Percentiles rank a stretch among this genome's conserved stretches.
Conservation (phyloP, 1,284 basidiomycete genomes). For the Puccinia coronata region DNA sequence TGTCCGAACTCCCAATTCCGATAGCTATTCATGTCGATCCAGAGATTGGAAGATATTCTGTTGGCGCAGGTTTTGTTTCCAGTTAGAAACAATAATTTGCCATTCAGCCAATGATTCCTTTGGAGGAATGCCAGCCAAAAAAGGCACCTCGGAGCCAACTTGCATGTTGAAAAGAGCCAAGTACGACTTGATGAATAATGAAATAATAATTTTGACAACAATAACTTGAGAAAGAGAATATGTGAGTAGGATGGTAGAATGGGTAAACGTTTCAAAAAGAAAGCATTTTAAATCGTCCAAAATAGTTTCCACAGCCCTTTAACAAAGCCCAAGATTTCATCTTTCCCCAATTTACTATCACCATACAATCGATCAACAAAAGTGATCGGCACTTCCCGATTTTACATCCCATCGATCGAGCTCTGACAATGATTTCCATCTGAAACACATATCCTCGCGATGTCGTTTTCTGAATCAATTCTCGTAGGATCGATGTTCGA, state of each 20-base stretch:
- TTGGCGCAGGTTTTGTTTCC: too few relatives aligned
- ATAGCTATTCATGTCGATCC: too few relatives aligned
- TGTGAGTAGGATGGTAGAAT: background rate
- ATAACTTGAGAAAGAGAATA: background rate
- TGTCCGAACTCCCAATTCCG: too few relatives aligned
- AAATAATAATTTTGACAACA: background rate
- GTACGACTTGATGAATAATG: too few relatives aligned
- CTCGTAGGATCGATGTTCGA: constrained; percentile 71
- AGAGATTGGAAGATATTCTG: too few relatives aligned
- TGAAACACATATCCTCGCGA: constrained; percentile 92
- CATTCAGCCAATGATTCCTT: too few relatives aligned
- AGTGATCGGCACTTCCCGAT: constrained; percentile 86
- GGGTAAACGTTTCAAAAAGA: background rate
- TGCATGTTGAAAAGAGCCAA: too few relatives aligned
- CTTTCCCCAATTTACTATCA: constrained; percentile 83
- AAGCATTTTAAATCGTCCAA: constrained; percentile 56
- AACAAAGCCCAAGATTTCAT: constrained; percentile 83
- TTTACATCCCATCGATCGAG: constrained; percentile 74
- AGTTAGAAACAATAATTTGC: too few relatives aligned
- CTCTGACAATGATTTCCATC: constrained; percentile 95
- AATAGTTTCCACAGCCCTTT: constrained; percentile 82
- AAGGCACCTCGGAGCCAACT: too few relatives aligned
- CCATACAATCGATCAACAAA: constrained; percentile 91
- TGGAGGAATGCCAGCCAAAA: too few relatives aligned
- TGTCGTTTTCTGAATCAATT: constrained; percentile 77